Evolutionary conservation across 1,284 basidiomycete genomes (phyloP), one percentile per base, ranked within the genome.

Genomic region (Microbotryum intermedium): DNA sequence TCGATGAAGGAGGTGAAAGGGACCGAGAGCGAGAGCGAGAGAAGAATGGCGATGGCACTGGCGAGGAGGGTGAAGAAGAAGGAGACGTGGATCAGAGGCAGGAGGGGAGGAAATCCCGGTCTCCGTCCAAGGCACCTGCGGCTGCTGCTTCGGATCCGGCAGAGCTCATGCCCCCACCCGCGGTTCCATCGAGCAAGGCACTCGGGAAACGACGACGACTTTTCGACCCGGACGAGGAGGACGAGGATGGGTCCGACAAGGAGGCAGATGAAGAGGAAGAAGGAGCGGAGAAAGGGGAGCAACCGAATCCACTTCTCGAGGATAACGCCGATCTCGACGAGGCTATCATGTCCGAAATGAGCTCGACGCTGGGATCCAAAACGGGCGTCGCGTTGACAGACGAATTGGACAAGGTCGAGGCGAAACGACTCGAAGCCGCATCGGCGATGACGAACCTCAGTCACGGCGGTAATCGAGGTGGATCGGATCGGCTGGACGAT

Each of bases 281-380:
- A 26, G 64, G 53, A 26, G 73, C 43, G 43, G 42, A 7, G 48
- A 39, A 39, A 58, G 18, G 62, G 25, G 72, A 74, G n/a, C 67
- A 39, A 39, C 34, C 34, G 6, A 39, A 39, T 16, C 34, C 34
- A 18, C 34, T 39, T 39, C 34, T 39, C 34, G 62, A 10, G 66
- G 70, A 67, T 6, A 47, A 63, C 4, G 60, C 53, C 47, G 61
- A 43, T 18, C 26, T 59, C 29, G 56, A 57, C 59, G 50, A 59
- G 26, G 64, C 76, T 77, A 50, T 79, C 78, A 68, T 28, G 39
- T 55, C 23, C 30, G 63, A 63, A 47, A 75, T 88, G 8, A 74
- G 77, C 11, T 78, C 79, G 21, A 84, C 83, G 6, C 76, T 89
- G 4, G 78, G 84, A 53, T 83, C 84, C 66, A 84, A 79, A 0